A percentile compares a stretch with the other conserved stretches of the same genome.
These are phyloP conservation scores for Claviceps capensis DNA, from an alignment of 2,329 filamentous ascomycete genomes.

Conservation along the genomic window DNA sequence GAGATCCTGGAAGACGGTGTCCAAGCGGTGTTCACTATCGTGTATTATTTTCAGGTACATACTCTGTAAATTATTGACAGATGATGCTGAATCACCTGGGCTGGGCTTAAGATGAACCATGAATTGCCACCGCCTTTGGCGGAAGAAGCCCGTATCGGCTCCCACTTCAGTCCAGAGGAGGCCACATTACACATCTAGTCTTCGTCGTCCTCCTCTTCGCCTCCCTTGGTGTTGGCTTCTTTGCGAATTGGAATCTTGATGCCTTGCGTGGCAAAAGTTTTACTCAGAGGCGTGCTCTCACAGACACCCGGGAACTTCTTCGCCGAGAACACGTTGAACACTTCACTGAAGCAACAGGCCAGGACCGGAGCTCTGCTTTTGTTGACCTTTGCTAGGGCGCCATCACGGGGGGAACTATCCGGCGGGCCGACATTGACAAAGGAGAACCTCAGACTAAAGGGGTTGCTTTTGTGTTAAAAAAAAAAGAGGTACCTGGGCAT, in stretches of 20 bases:
- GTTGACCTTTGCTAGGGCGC: slow-evolving; percentile 39
- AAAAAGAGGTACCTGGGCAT: background rate
- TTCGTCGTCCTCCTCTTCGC: slow-evolving; percentile 36
- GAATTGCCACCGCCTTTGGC: too few relatives aligned
- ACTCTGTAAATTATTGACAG: too few relatives aligned
- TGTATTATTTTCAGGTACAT: background rate
- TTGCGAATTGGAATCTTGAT: slow-evolving; percentile 96
- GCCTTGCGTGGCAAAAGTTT: slow-evolving; percentile 82
- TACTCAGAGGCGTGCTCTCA: slow-evolving; percentile 81
- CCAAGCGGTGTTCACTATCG: background rate
- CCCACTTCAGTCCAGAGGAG: background rate
- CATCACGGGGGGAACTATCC: slow-evolving; percentile 22
- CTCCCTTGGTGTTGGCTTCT: slow-evolving; percentile 48
- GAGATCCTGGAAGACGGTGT: too few relatives aligned
- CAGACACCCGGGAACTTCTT: slow-evolving; percentile 98
- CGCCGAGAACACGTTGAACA: slow-evolving; percentile 87
- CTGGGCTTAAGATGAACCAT: too few relatives aligned
- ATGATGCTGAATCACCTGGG: too few relatives aligned
- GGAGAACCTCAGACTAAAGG: slow-evolving; percentile 38
- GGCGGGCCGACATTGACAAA: slow-evolving; percentile 71
- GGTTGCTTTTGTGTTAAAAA: slow-evolving; percentile 8
- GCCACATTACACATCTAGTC: slow-evolving; percentile 10
- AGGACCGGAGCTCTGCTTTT: slow-evolving; percentile 67
- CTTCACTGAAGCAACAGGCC: slow-evolving; percentile 72
- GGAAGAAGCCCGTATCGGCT: too few relatives aligned